These are phyloP conservation scores for Microcyclospora tardicrescens DNA, from an alignment of 2,329 filamentous ascomycete species.

Conservation along the genomic window DNA sequence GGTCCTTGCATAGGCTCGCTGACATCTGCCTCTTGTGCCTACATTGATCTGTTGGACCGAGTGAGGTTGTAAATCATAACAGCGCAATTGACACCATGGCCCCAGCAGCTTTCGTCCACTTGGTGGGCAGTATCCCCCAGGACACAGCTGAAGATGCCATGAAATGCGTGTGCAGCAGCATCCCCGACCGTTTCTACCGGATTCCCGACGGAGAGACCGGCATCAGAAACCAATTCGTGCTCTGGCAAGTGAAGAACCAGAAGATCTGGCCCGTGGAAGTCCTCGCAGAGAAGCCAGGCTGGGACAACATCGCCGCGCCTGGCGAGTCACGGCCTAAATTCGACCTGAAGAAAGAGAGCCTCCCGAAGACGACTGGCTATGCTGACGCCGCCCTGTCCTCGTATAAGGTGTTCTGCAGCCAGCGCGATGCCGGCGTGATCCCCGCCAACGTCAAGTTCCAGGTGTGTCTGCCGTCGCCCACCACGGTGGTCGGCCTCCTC, in stretches of 20 bases:
- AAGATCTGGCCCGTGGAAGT: neutral
- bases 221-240: conserved; percentile 15
- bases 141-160: no score
- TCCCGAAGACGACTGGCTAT: conserved; percentile 11
- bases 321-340: neutral
- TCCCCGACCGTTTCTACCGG: neutral
- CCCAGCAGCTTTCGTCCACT: no score
- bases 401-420: conserved; percentile 10
- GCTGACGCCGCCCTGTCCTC: conserved; percentile 13
- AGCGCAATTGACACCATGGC: no score
- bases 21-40: no score
- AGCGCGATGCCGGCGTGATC: conserved; percentile 12
- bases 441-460: conserved; percentile 12
- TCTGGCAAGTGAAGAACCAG: neutral
- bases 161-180: no score
- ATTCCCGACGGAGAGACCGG: conserved; percentile 29
- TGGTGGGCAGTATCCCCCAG: no score
- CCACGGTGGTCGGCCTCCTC: conserved; percentile 7
- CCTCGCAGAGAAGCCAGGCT: neutral
- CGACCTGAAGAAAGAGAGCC: conserved; percentile 1
- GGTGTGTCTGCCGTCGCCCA: conserved; percentile 13
- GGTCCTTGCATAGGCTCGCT: no score
- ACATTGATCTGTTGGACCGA: no score
- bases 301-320: neutral
- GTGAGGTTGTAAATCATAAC: no score